phyloP scores from a whole-genome alignment of 345 rosid species.

The Cochlearia excelsa region DNA sequence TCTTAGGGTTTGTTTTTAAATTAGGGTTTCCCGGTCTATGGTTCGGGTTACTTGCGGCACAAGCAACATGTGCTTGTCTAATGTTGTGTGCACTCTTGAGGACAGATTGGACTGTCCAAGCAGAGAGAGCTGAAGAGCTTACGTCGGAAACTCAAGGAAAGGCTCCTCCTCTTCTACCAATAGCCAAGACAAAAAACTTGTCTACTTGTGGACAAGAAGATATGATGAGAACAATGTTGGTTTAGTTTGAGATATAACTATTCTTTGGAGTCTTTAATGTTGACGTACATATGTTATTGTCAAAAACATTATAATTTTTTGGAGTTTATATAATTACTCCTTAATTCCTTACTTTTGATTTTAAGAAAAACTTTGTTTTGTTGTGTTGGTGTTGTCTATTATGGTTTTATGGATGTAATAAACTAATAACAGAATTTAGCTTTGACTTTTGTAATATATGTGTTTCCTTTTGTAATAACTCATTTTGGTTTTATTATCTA shows the following conservation, averaged over 20 bases:
- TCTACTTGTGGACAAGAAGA: constrained; percentile 18
- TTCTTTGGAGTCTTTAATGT: constrained; percentile 25
- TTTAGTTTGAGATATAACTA: constrained; percentile 18
- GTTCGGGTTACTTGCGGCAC: constrained; percentile 93
- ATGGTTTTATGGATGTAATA: constrained; percentile 24
- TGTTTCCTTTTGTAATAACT: constrained; percentile 24
- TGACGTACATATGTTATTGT: constrained; percentile 25
- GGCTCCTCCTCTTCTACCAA: constrained; percentile 31
- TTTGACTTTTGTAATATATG: constrained; percentile 28
- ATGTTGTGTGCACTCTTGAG: constrained; percentile 63
- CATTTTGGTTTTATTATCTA: constrained; percentile 13
- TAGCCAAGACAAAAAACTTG: constrained; percentile 4
- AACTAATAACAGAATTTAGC: background rate
- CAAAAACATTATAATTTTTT: constrained; percentile 18
- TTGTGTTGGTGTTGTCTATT: constrained; percentile 23
- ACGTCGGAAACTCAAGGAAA: constrained; percentile 41
- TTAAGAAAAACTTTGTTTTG: constrained; percentile 17
- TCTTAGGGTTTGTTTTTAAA: constrained; percentile 59
- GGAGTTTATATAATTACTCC: constrained; percentile 23
- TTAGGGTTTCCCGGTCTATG: constrained; percentile 85
- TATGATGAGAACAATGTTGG: constrained; percentile 30
- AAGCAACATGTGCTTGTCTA: constrained; percentile 74
- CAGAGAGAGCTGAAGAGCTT: constrained; percentile 64
- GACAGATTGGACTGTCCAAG: constrained; percentile 77
- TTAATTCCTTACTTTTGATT: constrained; percentile 13